phyloP scores from a whole-genome alignment of 805 yeast species.

The Saturnispora kantuleensis region DNA sequence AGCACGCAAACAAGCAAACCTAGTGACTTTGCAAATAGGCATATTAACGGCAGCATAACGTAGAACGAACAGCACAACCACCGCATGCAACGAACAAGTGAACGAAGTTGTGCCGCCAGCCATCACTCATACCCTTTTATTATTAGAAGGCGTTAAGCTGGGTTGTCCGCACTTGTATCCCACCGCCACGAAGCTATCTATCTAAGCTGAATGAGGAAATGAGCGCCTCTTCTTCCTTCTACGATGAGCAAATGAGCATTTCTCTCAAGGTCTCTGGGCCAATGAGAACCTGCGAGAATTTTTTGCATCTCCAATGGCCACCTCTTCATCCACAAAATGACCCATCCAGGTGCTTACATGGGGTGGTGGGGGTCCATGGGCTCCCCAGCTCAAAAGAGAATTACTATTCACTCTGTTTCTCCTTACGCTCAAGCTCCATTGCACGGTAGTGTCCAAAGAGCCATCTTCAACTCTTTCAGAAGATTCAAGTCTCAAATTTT shows the following conservation, averaged over 20 bases:
- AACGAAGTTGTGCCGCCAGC: no score
- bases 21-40: no score
- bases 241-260: neutral
- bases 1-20: no score
- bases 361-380: slow-evolving; percentile 98
- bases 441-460: slow-evolving; percentile 75
- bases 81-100: no score
- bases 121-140: no score
- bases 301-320: neutral
- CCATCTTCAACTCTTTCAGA: slow-evolving; percentile 89
- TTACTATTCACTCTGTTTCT: slow-evolving; percentile 82
- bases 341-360: slow-evolving; percentile 66
- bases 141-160: no score
- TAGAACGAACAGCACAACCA: no score
- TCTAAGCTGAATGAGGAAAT: no score
- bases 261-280: slow-evolving; percentile 11
- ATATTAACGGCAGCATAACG: no score
- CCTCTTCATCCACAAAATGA: slow-evolving; percentile 8
- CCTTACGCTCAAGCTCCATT: slow-evolving; percentile 91
- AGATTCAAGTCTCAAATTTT: slow-evolving; percentile 81
- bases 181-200: no score
- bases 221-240: no score
- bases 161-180: no score
- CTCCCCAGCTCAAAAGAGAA: slow-evolving; percentile 77
- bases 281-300: slow-evolving; percentile 4